Evolutionary conservation across 2,329 filamentous ascomycete genomes (phyloP).

Genomic region (Aciculosporium take): DNA sequence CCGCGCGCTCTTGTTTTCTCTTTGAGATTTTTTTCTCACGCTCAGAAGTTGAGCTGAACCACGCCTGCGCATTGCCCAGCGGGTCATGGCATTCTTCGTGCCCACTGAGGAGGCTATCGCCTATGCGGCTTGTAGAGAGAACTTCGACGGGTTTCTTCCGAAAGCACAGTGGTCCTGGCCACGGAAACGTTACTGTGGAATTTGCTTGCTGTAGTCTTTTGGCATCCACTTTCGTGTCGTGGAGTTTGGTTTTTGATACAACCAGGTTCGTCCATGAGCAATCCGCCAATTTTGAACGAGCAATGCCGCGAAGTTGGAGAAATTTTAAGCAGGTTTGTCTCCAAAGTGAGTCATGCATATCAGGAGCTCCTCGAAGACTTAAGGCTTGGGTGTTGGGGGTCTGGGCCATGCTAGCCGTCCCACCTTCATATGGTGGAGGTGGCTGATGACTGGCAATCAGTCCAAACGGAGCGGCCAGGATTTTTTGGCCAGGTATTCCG

Average conservation of each 20-base stretch:
- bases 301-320: conserved; percentile 35
- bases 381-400: conserved; percentile 39
- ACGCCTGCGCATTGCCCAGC: conserved; percentile 31
- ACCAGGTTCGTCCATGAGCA: conserved; percentile 38
- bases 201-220: conserved; percentile 24
- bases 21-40: conserved; percentile 33
- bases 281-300: conserved; percentile 26
- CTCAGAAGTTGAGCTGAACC: conserved; percentile 30
- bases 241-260: conserved; percentile 29
- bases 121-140: conserved; percentile 23
- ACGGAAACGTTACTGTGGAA: conserved; percentile 30
- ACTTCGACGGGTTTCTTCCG: conserved; percentile 31
- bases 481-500: conserved; percentile 26
- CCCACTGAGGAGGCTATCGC: conserved; percentile 23
- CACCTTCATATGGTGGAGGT: conserved; percentile 8
- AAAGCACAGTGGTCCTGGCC: conserved; percentile 41
- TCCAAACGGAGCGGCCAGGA: conserved; percentile 42
- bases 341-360: conserved; percentile 31
- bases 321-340: conserved; percentile 35
- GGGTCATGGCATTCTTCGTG: conserved; percentile 33
- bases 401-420: conserved; percentile 27
- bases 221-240: conserved; percentile 27
- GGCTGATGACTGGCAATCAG: conserved; percentile 18
- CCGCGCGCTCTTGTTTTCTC: conserved; percentile 37
- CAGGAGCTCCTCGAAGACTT: conserved; percentile 25